Conservation (phyloP, 1,284 basidiomycete genomes). For the Pseudozyma flocculosa region DNA sequence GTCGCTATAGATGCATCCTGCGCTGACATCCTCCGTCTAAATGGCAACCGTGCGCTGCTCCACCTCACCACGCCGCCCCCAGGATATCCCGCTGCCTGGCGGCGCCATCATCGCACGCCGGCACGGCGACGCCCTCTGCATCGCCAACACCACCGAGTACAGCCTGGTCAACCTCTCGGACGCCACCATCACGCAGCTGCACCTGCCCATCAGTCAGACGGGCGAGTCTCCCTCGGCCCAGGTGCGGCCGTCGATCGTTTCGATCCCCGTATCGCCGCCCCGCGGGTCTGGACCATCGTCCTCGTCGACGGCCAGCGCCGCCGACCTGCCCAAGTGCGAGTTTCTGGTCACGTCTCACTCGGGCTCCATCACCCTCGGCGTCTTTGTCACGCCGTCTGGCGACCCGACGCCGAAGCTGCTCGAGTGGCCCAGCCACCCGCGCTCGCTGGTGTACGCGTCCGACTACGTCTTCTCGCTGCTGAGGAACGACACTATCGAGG, state of each 20-base stretch:
- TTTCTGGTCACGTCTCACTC: constrained; percentile 55
- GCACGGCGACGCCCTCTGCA: constrained; percentile 45
- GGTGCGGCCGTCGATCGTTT: constrained; percentile 48
- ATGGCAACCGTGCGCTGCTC: too few species aligned
- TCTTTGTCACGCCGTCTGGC: constrained; percentile 49
- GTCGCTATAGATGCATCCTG: too few species aligned
- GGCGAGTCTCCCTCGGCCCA: constrained; percentile 44
- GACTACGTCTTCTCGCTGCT: constrained; percentile 44
- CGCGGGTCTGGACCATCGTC: neutral
- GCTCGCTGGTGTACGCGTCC: constrained; percentile 40
- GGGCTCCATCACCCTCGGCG: constrained; percentile 46
- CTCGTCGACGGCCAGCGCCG: constrained; percentile 1
- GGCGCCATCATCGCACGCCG: constrained; percentile 51
- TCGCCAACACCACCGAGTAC: constrained; percentile 51
- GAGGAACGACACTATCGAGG: constrained; percentile 49
- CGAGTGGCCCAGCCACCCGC: constrained; percentile 55
- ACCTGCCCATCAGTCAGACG: constrained; percentile 54
- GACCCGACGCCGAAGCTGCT: constrained; percentile 52
- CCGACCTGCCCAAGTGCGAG: constrained; percentile 19
- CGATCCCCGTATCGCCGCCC: constrained; percentile 13
- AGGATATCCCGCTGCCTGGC: constrained; percentile 44
- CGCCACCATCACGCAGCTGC: constrained; percentile 36
- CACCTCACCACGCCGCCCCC: too few species aligned
- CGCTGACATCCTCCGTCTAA: too few species aligned
- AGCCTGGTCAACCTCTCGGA: constrained; percentile 44